phyloP scores from a whole-genome alignment of 768 basidiomycete genomes.

The Suillus subaureus region DNA sequence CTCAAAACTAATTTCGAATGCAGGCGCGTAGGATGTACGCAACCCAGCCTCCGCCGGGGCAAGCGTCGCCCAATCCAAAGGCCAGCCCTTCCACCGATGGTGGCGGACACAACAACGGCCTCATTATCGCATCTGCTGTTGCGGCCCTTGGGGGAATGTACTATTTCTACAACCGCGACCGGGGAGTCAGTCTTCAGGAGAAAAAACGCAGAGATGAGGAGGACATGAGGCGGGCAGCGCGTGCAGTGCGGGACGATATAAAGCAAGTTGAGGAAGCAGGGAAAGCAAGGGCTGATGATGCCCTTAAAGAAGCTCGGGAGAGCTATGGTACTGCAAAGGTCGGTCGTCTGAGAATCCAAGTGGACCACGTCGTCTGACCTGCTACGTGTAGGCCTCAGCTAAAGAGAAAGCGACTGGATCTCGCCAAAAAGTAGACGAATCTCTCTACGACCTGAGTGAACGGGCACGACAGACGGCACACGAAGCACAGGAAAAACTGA shows the following conservation, averaged over 20 bases:
- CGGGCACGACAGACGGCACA: conserved; percentile 28
- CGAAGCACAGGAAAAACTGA: conserved; percentile 26
- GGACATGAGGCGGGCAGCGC: conserved; percentile 32
- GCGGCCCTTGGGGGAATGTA: conserved; percentile 39
- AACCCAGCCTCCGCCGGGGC: conserved; percentile 16
- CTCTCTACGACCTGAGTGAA: conserved; percentile 26
- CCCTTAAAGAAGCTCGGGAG: conserved; percentile 30
- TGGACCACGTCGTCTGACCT: background rate
- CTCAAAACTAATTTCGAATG: conserved; percentile 6
- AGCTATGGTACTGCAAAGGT: conserved; percentile 41
- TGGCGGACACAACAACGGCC: conserved; percentile 25
- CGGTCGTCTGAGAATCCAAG: conserved; percentile 6
- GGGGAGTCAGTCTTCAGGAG: conserved; percentile 22
- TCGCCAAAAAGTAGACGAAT: conserved; percentile 22
- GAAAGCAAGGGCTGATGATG: conserved; percentile 31
- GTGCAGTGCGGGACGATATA: conserved; percentile 18
- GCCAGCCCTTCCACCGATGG: conserved; percentile 5
- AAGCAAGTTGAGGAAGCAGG: conserved; percentile 30
- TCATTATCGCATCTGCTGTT: conserved; percentile 33
- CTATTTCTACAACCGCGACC: conserved; percentile 37
- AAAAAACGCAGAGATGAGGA: conserved; percentile 36
- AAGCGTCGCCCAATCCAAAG: conserved; percentile 11
- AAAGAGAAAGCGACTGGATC: conserved; percentile 20
- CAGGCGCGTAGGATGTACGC: conserved; percentile 19
- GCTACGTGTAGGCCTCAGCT: conserved; percentile 19